These are phyloP conservation scores for Micractinium conductrix DNA, from an alignment of 139 green algal genomes.

Conservation along the genomic window DNA sequence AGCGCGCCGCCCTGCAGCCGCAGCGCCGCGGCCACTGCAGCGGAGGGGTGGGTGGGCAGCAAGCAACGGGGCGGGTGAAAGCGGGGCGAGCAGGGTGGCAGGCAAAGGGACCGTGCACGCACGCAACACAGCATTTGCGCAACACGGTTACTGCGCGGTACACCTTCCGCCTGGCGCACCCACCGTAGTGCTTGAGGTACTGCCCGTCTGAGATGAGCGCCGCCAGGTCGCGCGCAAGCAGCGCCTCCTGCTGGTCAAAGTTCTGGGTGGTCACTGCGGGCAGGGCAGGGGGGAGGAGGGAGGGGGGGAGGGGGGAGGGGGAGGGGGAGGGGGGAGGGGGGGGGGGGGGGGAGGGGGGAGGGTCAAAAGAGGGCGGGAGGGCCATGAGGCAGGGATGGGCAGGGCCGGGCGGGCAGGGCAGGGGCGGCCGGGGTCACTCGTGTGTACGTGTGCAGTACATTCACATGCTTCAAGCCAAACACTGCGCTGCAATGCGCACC, in stretches of 20 bases:
- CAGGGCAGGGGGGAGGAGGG: not conserved
- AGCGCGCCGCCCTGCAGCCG: conserved; percentile 38
- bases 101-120: no score
- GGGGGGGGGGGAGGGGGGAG: not conserved
- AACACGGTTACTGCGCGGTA: no score
- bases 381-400: no score
- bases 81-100: not conserved
- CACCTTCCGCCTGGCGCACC: no score
- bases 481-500: no score
- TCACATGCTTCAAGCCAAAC: no score
- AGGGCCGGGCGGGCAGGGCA: no score
- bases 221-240: conserved; percentile 38
- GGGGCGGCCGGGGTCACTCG: no score
- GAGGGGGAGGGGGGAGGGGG: not conserved
- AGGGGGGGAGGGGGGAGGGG: no score
- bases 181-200: conserved; percentile 42
- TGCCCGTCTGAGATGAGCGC: conserved; percentile 41
- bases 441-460: no score
- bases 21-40: conserved; percentile 35
- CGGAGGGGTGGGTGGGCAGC: not conserved
- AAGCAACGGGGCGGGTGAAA: not conserved
- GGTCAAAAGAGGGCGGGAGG: no score
- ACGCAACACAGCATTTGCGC: no score
- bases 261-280: conserved; percentile 58
- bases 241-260: conserved; percentile 75